phyloP scores from a whole-genome alignment of 2,329 filamentous ascomycete genomes.

The Capronia epimyces region DNA sequence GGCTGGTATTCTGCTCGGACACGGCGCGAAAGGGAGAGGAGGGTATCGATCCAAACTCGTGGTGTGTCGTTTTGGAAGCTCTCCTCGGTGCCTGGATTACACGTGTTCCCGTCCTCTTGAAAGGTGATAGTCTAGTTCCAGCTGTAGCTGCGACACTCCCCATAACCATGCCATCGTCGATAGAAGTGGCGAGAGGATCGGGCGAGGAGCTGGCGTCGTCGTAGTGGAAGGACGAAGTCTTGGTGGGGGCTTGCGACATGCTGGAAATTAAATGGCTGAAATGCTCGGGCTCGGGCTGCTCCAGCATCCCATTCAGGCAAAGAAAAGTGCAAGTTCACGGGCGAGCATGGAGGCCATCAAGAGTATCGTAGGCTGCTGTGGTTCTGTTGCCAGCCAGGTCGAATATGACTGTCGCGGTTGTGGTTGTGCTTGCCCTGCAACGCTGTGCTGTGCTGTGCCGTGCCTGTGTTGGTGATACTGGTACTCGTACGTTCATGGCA shows the following conservation, averaged over 20 bases:
- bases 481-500: no score
- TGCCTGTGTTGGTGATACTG: not conserved
- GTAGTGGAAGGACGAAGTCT: slow-evolving; percentile 7
- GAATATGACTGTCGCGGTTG: no score
- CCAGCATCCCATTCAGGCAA: not conserved
- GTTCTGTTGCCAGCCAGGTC: no score
- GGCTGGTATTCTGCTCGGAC: slow-evolving; percentile 37
- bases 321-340: not conserved
- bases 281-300: slow-evolving; percentile 2
- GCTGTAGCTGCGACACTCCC: slow-evolving; percentile 3
- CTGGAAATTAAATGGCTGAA: slow-evolving; percentile 7
- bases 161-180: slow-evolving; percentile 9
- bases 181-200: slow-evolving; percentile 26
- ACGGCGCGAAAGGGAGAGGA: slow-evolving; percentile 18
- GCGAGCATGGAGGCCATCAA: not conserved
- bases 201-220: slow-evolving; percentile 28
- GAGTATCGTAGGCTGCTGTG: no score
- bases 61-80: slow-evolving; percentile 7
- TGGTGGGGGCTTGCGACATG: slow-evolving; percentile 12
- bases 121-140: slow-evolving; percentile 5
- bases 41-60: slow-evolving; percentile 3
- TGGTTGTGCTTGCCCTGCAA: no score
- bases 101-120: not conserved
- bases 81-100: not conserved
- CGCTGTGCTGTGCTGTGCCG: no score